Conservation (phyloP, 208 protist species). For the Leishmania gerbilli region DNA sequence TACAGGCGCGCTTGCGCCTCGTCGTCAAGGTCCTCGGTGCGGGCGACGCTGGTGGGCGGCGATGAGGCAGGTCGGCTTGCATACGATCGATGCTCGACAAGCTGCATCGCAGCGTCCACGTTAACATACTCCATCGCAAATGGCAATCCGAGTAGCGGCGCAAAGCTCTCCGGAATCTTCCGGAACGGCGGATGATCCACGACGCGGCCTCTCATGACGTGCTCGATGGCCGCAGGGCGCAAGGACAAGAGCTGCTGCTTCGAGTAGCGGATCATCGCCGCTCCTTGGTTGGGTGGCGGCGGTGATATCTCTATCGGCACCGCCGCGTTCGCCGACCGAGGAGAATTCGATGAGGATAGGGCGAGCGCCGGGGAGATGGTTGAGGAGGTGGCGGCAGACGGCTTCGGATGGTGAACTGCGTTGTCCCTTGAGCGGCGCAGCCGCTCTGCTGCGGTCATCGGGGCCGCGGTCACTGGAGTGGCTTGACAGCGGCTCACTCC, state of each 20-base stretch:
- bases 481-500: not conserved
- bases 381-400: not conserved
- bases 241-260: slow-evolving; percentile 39
- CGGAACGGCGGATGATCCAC: slow-evolving; percentile 51
- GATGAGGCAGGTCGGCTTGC: not conserved
- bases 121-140: slow-evolving; percentile 58
- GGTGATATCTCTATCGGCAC: not conserved
- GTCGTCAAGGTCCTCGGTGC: not conserved
- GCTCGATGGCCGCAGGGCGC: slow-evolving; percentile 29
- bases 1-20: slow-evolving; percentile 22
- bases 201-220: slow-evolving; percentile 29
- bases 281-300: not conserved
- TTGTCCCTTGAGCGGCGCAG: slow-evolving; percentile 22
- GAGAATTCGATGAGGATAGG: not conserved
- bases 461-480: not conserved
- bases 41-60: too few relatives aligned
- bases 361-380: not conserved
- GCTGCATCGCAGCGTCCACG: slow-evolving; percentile 42
- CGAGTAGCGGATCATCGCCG: slow-evolving; percentile 29
- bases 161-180: slow-evolving; percentile 47
- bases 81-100: slow-evolving; percentile 32
- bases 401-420: not conserved
- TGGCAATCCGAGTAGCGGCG: slow-evolving; percentile 32
- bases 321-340: not conserved
- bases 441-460: slow-evolving; percentile 38